Evolutionary conservation across 2,329 filamentous ascomycete species (phyloP).

Genomic region (Fusarium sororula): DNA sequence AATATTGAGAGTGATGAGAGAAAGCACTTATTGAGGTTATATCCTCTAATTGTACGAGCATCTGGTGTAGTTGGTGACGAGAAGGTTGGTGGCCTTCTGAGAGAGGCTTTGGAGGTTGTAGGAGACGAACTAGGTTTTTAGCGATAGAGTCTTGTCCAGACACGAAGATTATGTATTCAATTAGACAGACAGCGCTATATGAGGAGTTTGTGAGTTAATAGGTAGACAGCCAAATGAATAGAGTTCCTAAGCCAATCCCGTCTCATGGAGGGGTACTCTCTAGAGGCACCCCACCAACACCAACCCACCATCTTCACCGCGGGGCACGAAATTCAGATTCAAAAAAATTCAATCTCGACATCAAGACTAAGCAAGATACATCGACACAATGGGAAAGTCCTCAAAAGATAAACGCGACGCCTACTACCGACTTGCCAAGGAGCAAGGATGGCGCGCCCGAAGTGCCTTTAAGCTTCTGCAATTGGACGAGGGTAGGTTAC

Average conservation of each 20-base stretch:
- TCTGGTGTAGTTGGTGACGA: constrained; percentile 67
- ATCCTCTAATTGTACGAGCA: constrained; percentile 77
- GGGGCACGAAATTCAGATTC: constrained; percentile 41
- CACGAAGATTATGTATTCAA: neutral
- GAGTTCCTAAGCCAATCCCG: constrained; percentile 3
- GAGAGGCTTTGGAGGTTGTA: constrained; percentile 69
- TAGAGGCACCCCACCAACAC: constrained; percentile 24
- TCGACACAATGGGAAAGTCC: constrained; percentile 82
- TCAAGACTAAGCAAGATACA: neutral
- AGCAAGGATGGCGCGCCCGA: constrained; percentile 96
- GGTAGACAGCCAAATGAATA: neutral
- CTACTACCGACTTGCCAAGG: constrained; percentile 97
- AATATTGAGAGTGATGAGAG: constrained; percentile 64
- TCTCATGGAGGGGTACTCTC: constrained; percentile 12
- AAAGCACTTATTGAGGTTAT: constrained; percentile 83
- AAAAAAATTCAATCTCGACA: constrained; percentile 28
- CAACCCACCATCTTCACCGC: constrained; percentile 22
- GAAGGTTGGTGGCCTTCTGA: constrained; percentile 65
- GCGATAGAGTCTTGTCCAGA: neutral
- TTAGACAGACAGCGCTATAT: neutral
- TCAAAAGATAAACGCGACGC: constrained; percentile 99
- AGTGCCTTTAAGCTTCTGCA: constrained; percentile 98
- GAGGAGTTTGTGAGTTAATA: neutral
- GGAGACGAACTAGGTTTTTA: constrained; percentile 58
- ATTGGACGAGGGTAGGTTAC: constrained; percentile 75